Base-by-base conservation (phyloP, 352 stramenopile genomes). In the Phytophthora pseudosyringae region DNA sequence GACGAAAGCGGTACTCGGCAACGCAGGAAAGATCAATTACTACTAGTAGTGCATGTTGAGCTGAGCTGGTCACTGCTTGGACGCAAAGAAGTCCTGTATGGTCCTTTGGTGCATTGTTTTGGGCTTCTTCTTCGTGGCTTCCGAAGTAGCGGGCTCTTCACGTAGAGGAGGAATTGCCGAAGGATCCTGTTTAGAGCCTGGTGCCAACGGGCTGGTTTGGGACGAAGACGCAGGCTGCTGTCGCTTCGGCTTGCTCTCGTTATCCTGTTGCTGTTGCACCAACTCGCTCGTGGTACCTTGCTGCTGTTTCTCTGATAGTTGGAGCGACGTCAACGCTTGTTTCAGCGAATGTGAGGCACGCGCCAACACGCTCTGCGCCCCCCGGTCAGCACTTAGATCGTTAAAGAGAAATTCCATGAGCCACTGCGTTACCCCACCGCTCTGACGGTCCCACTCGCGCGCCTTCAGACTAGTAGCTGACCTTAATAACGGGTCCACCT, bases 401-500 rank as follows among this genome's bases (percentile, higher is more conserved):
- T 59, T 28, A 21, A 80, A 67, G 5, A 80, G 61, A 48, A 78
- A 78, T 6, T 41, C 33, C 25, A 56, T 29, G 3, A 80, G 60
- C 73, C 73, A 80, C n/a, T 56, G 48, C 1, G 38, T 40, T 2
- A 77, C 36, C 18, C 65, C 59, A 36, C 54, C 49, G 25, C 43
- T 62, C 46, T 74, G 49, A 6, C 32, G 49, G 44, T 74, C 69
- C 65, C 65, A 77, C n/a, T 66, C 51, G 39, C 41, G 55, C 13
- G 59, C 65, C 18, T 65, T 68, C 0, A 39, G 41, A 21, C 39
- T 59, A 13, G 40, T 63, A 12, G 50, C 64, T 6, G 78, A 29
- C 16, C 13, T 52, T 41, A 77, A 31, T 51, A 81, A 59, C 40
- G 62, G 57, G 18, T 68, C 16, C 3, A 90, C 77, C 38, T 80